Evolutionary conservation across 768 basidiomycete species (phyloP), one percentile per base, ranked within the genome.

Genomic region (Lentinula lateritia): DNA sequence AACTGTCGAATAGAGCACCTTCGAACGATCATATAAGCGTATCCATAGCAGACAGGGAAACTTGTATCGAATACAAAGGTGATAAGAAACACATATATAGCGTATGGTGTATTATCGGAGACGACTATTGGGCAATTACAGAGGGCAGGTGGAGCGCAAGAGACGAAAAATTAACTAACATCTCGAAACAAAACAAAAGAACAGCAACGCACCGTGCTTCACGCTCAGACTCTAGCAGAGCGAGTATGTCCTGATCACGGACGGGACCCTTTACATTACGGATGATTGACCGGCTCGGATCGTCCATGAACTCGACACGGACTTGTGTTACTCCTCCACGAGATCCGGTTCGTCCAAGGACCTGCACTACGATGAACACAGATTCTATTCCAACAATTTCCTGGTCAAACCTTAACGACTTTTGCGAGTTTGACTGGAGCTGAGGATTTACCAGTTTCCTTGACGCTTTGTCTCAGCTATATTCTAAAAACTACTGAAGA

Each of bases 241-340:
- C 94, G 64, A 99, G 83, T 72, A 98, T 97, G 75, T 99, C 97
- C 76, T 95, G 86, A 78, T 94, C 90, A 65, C 93, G 82, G 63
- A 98, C 95, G 63, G 97, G 96, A 0, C 97, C 97, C 78, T 98
- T 98, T 67, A 98, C 96, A 80, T 99, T 99, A 58, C 96, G 92
- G 77, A 98, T 96, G 77, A 99, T 97, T 67, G 92, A 90, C 70
- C 96, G 91, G 66, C 88, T 86, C 60, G 92, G 86, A 75, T 98
- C 95, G 75, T 98, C 96, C 90, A 98, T 89, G 82, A 99, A 97
- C 74, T 98, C 97, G 67, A 99, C 97, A 67, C 96, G 93, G 78
- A 98, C 95, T 85, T 88, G 59, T 82, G 81, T 66, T 87, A 86
- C 67, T 88, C 85, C 67, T 90, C 91, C 34, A 88, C 82, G 6